Evolutionary conservation across 768 basidiomycete genomes (phyloP), one percentile per base, ranked within the genome.

Genomic region (Agaricus blazei): DNA sequence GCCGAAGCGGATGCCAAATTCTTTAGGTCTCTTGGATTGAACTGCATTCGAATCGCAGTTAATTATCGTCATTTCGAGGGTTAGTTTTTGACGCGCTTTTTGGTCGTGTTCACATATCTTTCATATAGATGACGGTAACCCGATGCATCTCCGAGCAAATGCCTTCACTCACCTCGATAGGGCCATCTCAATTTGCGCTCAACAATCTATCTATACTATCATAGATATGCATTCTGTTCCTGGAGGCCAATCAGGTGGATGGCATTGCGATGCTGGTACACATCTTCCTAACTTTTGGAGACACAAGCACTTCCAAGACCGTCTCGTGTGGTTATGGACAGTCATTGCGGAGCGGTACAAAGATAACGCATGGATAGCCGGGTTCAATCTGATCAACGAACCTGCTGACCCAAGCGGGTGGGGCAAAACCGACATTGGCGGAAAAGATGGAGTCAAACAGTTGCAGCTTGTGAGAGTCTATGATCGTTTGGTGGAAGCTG

Each of bases 301-400:
- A 24, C 87, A 92, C 74, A 89, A 82, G 60, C 88, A 92, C 65
- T 88, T 89, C 73, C 90, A 92, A 65, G 87, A 92, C 65, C 80
- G 89, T 0, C 69, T 81, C 2, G 68, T 90, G 43, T 84, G 85
- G 82, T 78, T 93, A 31, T 92, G 90, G 90, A 77, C 78, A 45
- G 69, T 86, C 60, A 73, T 92, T 15, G 88, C 92, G 0, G 72
- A 71, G 58, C 86, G 85, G 63, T 92, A 92, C 72, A 83, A 76
- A 56, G 77, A 74, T 43, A 88, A 93, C 63, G 72, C 79, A 54
- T 91, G 90, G 90, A 79, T 93, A 52, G 90, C 87, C 1, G 89
- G 91, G 15, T 93, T 88, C 69, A 93, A 93, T 68, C 83, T 84
- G 9, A 74, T 93, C 45, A 94, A 93, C 73, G 90, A 93, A 68